These are phyloP conservation scores for Pleurotus citrinopileatus DNA, from an alignment of 768 basidiomycete species.

Conservation along the genomic window DNA sequence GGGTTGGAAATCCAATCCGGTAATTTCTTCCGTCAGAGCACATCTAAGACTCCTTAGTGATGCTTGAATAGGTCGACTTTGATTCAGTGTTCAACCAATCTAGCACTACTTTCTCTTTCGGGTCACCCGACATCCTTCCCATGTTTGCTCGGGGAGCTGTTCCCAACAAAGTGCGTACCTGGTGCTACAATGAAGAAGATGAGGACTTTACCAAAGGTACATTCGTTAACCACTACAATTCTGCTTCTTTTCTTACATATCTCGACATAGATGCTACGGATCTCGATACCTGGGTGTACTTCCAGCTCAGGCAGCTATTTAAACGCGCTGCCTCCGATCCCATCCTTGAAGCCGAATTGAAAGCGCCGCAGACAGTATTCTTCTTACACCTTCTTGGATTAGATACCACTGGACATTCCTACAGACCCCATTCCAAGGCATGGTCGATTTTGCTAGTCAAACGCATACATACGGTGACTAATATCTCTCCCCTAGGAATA, in stretches of 20 bases:
- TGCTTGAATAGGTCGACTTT: constrained; percentile 57
- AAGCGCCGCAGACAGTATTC: constrained; percentile 62
- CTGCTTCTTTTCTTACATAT: not conserved
- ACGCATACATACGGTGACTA: not conserved
- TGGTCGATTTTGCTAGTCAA: not conserved
- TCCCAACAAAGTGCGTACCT: constrained; percentile 66
- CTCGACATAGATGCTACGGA: constrained; percentile 60
- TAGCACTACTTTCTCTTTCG: constrained; percentile 74
- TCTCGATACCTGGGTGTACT: constrained; percentile 77
- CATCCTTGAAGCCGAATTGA: constrained; percentile 47
- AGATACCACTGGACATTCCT: constrained; percentile 86
- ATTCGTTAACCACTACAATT: not conserved
- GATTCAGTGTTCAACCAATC: constrained; percentile 89
- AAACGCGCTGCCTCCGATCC: constrained; percentile 58
- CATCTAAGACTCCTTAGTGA: constrained; percentile 15
- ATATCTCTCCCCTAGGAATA: constrained; percentile 59
- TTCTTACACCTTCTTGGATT: constrained; percentile 83
- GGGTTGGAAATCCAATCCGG: constrained; percentile 89
- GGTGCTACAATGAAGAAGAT: constrained; percentile 72
- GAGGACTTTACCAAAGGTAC: constrained; percentile 87
- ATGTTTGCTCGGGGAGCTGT: constrained; percentile 82
- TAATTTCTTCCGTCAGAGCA: constrained; percentile 24
- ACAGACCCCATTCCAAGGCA: constrained; percentile 77
- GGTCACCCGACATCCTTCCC: constrained; percentile 84
- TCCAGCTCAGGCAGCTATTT: constrained; percentile 61